These are phyloP conservation scores for Astrothelium macrocarpum DNA, from an alignment of 495 filamentous ascomycete species.

Conservation along the genomic window DNA sequence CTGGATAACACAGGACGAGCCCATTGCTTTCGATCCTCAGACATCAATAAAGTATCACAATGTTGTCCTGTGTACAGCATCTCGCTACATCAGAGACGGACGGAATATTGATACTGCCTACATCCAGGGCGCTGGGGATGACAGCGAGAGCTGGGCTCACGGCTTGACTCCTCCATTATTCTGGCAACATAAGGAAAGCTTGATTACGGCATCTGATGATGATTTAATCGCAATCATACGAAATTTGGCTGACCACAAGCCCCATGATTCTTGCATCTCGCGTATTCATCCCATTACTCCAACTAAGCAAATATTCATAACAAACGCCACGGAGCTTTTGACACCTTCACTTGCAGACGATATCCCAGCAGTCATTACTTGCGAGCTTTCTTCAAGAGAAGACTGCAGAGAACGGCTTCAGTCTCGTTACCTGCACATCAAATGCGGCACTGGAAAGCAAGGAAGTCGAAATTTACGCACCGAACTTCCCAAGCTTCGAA, in stretches of 20 bases:
- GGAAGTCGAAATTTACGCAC: conserved; percentile 66
- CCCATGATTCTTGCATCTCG: conserved; percentile 6
- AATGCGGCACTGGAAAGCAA: conserved; percentile 52
- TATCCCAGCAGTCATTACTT: conserved; percentile 25
- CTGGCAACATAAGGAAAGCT: conserved; percentile 52
- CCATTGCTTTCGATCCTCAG: conserved; percentile 15
- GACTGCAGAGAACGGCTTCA: conserved; percentile 9
- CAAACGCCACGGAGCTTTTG: conserved; percentile 16
- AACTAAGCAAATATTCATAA: conserved; percentile 29
- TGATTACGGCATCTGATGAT: conserved; percentile 52
- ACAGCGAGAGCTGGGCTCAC: conserved; percentile 77
- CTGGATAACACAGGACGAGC: conserved; percentile 48
- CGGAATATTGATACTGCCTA: conserved; percentile 67
- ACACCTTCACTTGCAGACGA: conserved; percentile 17
- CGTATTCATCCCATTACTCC: conserved; percentile 23
- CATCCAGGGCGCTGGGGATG: conserved; percentile 89
- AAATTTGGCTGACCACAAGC: conserved; percentile 35
- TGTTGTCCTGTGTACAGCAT: conserved; percentile 74
- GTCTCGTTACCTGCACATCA: conserved; percentile 48
- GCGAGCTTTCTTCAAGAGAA: conserved; percentile 13
- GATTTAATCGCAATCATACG: conserved; percentile 57
- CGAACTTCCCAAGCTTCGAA: conserved; percentile 48
- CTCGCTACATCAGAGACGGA: conserved; percentile 52
- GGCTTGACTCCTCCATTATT: conserved; percentile 64
- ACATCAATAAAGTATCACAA: conserved; percentile 43